Evolutionary conservation across 2,329 filamentous ascomycete species (phyloP), one percentile per base, ranked within the genome.

Genomic region (Teratosphaeria destructans): DNA sequence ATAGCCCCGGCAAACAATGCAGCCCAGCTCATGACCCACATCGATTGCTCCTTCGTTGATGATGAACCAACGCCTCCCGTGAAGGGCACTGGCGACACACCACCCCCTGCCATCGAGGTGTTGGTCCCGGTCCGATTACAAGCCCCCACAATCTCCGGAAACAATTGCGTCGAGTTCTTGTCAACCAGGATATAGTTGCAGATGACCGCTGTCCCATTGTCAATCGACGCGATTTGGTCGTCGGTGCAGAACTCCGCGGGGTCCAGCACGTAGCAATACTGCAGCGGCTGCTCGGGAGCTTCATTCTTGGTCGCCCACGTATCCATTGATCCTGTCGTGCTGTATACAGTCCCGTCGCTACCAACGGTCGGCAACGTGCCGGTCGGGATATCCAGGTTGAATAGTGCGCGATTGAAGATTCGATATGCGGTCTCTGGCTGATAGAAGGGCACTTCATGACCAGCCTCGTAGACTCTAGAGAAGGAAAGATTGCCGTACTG

Each of bases 351-450:
- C 3, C 43, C 57, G 10, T 58, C 27, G 27, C 47, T 34, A 8
- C 32, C 39, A 23, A 49, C 16, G 6, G 60, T 61, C 6, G 10
- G 11, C 12, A 54, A n/a, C 14, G 16, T 52, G 7, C 78, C 78
- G 3, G 74, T 77, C 7, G 76, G 74, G 47, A 80, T 72, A 59
- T 80, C 78, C 16, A 68, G 69, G 35, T 78, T 76, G 63, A 74
- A 71, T 3, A 81, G 72, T 23, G 77, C 73, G 12, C 79, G 75
- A 19, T 71, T 73, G 65, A 81, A 81, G 58, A 81, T 74, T 6
- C 19, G 73, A 65, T 76, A 81, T 0, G 75, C 74, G 0, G 79
- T 79, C 63, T 81, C 75, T 2, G 76, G 76, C 59, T 78, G 76
- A 61, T 77, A 76, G 2, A 74, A 74, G 1, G 78, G 27, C 19